Evolutionary conservation across 495 filamentous ascomycete species (phyloP).

Genomic region (Penicillium lividum): DNA sequence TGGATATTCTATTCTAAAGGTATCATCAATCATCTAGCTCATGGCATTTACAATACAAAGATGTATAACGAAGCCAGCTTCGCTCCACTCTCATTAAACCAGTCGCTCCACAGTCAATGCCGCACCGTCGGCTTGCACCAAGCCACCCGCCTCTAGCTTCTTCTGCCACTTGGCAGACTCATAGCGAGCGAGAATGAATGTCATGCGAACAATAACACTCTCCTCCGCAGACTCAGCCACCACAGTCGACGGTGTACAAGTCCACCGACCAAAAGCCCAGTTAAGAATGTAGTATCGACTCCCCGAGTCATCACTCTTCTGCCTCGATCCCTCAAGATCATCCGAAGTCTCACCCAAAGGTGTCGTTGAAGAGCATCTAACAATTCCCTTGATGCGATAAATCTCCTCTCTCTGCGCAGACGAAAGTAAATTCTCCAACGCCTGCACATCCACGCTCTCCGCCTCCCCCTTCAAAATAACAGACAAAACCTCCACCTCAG

Average conservation of each 20-base stretch:
- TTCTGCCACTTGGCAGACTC: conserved; percentile 91
- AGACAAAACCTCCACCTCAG: conserved; percentile 87
- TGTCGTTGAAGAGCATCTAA: conserved; percentile 54
- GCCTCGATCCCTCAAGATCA: conserved; percentile 21
- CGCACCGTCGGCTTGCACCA: conserved; percentile 48
- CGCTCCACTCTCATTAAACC: conserved; percentile 22
- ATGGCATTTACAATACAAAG: not conserved
- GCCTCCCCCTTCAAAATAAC: conserved; percentile 57
- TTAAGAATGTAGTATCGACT: conserved; percentile 74
- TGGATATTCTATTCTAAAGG: not conserved
- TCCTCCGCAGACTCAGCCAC: conserved; percentile 42
- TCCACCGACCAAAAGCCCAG: conserved; percentile 98
- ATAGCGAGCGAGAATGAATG: conserved; percentile 78
- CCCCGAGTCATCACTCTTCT: conserved; percentile 8
- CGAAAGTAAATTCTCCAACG: conserved; percentile 65
- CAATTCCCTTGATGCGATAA: conserved; percentile 90
- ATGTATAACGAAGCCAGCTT: not conserved
- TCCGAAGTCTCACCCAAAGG: conserved; percentile 62
- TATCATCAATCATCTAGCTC: not conserved
- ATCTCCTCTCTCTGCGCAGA: conserved; percentile 84
- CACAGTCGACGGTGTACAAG: conserved; percentile 63
- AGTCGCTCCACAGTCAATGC: conserved; percentile 41
- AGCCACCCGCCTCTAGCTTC: conserved; percentile 64
- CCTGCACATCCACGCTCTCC: conserved; percentile 58
- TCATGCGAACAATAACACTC: conserved; percentile 67